Evolutionary conservation across 108 stramenopile species (phyloP).

Genomic region (Mediolabrus comicus): DNA sequence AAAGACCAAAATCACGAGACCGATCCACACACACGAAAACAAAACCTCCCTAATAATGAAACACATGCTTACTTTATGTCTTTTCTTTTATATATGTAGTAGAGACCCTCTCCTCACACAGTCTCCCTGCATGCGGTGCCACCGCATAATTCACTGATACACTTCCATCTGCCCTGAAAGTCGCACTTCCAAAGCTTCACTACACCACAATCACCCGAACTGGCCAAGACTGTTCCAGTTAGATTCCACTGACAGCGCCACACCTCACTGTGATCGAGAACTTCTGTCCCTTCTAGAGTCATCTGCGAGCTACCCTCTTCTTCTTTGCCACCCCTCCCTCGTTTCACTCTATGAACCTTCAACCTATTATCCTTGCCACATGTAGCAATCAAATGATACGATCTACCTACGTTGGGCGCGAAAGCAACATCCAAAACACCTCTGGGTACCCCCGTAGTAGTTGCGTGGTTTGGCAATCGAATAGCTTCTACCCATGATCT

Average conservation of each 20-base stretch:
- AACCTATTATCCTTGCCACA: conserved; percentile 55
- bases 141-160: conserved; percentile 62
- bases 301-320: conserved; percentile 25
- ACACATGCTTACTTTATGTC: too few species aligned
- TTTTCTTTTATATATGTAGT: too few species aligned
- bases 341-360: conserved; percentile 41
- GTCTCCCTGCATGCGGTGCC: conserved; percentile 7
- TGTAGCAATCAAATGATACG: conserved; percentile 86
- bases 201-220: conserved; percentile 79
- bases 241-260: conserved; percentile 91
- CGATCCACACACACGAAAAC: too few species aligned
- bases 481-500: conserved; percentile 67
- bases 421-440: conserved; percentile 90
- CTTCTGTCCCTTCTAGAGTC: conserved; percentile 63
- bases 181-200: conserved; percentile 78
- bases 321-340: conserved; percentile 18
- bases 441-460: conserved; percentile 34
- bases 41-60: too few species aligned
- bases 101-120: too few species aligned
- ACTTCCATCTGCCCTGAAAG: conserved; percentile 69
- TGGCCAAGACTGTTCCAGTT: conserved; percentile 90
- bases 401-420: conserved; percentile 93
- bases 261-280: conserved; percentile 50
- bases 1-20: neutral
- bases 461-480: conserved; percentile 46